Conservation (phyloP, 129 eudicot genomes). For the Lactuca sativa region DNA sequence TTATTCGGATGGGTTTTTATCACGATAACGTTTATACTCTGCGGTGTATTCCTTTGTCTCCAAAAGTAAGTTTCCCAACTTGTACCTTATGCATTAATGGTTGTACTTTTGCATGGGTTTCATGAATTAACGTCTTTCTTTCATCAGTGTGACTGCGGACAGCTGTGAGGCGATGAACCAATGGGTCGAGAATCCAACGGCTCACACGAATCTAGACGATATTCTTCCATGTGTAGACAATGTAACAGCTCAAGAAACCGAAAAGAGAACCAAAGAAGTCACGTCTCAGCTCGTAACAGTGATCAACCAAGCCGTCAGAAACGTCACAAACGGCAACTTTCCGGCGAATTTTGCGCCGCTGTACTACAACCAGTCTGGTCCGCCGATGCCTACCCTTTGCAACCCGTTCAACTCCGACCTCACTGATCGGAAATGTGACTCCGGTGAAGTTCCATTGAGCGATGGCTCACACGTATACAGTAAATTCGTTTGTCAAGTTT, state of each 20-base stretch:
- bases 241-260: slow-evolving; percentile 77
- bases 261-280: slow-evolving; percentile 71
- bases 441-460: slow-evolving; percentile 66
- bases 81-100: neutral
- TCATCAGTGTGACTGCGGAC: slow-evolving; percentile 74
- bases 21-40: slow-evolving; percentile 73
- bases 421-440: slow-evolving; percentile 53
- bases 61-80: slow-evolving; percentile 66
- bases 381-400: slow-evolving; percentile 74
- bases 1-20: slow-evolving; percentile 83
- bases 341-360: slow-evolving; percentile 55
- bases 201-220: slow-evolving; percentile 90
- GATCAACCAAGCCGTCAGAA: slow-evolving; percentile 65
- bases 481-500: slow-evolving; percentile 72
- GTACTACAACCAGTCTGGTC: slow-evolving; percentile 93
- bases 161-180: slow-evolving; percentile 90
- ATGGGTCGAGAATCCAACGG: slow-evolving; percentile 84
- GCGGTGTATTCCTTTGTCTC: slow-evolving; percentile 86
- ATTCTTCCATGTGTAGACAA: slow-evolving; percentile 94
- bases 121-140: neutral
- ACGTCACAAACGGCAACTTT: slow-evolving; percentile 66
- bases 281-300: slow-evolving; percentile 65
- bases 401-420: slow-evolving; percentile 69
- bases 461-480: slow-evolving; percentile 72
- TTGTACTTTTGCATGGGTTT: neutral